Percentiles rank a stretch among this genome's conserved stretches.
These are phyloP conservation scores for Graphilbum ipis-grandicollis DNA, from an alignment of 2,329 filamentous ascomycete species.

Conservation along the genomic window DNA sequence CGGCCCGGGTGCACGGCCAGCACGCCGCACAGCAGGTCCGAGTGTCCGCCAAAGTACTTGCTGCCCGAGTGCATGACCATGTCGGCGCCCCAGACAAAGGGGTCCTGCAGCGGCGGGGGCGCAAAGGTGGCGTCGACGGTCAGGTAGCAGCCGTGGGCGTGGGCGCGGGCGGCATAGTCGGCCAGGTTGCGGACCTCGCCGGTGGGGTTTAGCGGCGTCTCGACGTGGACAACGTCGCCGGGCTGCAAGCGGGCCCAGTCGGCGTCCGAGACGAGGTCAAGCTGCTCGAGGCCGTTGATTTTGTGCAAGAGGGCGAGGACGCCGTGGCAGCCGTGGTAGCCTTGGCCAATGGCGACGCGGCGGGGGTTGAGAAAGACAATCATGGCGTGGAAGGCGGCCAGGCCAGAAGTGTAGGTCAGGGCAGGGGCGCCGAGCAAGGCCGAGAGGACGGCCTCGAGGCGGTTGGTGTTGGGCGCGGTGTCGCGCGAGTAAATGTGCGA, in stretches of 20 bases:
- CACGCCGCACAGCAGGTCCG: conserved; percentile 80
- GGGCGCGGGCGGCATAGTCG: conserved; percentile 55
- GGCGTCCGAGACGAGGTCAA: conserved; percentile 40
- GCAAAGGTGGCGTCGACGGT: conserved; percentile 86
- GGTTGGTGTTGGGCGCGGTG: conserved; percentile 61
- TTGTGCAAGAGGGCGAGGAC: conserved; percentile 59
- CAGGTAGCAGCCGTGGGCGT: conserved; percentile 53
- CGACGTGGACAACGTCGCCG: conserved; percentile 78
- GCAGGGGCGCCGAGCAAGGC: conserved; percentile 52
- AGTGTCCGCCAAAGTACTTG: conserved; percentile 94
- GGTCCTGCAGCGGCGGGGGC: conserved; percentile 76
- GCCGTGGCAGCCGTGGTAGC: conserved; percentile 89
- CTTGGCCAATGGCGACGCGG: conserved; percentile 62
- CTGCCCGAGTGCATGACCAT: conserved; percentile 84
- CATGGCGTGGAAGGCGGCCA: conserved; percentile 76
- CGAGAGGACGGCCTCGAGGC: conserved; percentile 69
- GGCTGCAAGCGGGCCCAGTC: conserved; percentile 42
- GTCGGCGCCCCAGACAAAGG: conserved; percentile 67
- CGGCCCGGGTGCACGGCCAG: conserved; percentile 40
- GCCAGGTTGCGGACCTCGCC: conserved; percentile 63
- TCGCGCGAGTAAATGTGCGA: conserved; percentile 73
- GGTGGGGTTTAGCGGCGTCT: conserved; percentile 85
- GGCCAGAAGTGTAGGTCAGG: conserved; percentile 68
- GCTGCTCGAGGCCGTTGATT: conserved; percentile 55
- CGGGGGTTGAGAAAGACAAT: conserved; percentile 72